These are phyloP conservation scores for Eucalyptus regnans DNA, from an alignment of 345 rosid genomes.

Conservation along the genomic window DNA sequence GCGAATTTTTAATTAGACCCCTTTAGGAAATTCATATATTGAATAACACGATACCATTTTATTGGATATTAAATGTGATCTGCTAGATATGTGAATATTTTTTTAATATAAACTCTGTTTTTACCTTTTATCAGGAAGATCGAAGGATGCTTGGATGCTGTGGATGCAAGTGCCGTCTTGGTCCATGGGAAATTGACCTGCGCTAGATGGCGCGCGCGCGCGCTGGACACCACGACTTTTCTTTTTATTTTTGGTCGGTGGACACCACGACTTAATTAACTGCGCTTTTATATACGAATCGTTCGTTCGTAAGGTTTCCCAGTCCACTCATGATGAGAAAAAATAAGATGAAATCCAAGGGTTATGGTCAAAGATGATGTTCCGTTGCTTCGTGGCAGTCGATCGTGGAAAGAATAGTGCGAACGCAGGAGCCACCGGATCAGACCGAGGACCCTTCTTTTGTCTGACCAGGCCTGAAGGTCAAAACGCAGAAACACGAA, in stretches of 20 bases:
- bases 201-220: neutral
- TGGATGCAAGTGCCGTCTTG: neutral
- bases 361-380: neutral
- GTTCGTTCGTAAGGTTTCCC: neutral
- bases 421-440: neutral
- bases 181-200: neutral
- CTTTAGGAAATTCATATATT: neutral
- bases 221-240: neutral
- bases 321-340: neutral
- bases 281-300: neutral
- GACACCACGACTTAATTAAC: neutral
- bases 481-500: neutral
- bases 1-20: neutral
- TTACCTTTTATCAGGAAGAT: too few relatives aligned
- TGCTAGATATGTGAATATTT: neutral
- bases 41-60: neutral
- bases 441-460: neutral
- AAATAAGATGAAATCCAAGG: neutral
- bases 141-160: too few relatives aligned
- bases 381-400: neutral
- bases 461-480: neutral
- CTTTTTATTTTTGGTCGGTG: too few relatives aligned
- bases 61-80: neutral
- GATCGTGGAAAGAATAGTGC: neutral
- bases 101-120: too few relatives aligned